phyloP scores from a whole-genome alignment of 345 rosid genomes.

The Arabidopsis thaliana region DNA sequence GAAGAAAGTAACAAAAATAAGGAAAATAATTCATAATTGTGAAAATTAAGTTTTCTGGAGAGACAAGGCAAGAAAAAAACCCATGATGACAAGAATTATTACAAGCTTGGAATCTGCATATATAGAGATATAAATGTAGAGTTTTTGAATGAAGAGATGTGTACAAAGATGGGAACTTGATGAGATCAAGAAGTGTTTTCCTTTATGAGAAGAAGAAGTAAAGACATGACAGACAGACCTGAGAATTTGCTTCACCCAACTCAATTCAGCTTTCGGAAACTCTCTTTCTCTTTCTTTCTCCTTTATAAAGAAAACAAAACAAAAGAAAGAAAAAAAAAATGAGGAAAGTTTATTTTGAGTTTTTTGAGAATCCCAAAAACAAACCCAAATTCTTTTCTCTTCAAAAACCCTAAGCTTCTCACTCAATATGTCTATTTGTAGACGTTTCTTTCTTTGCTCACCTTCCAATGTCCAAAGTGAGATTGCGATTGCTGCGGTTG shows the following conservation, averaged over 20 bases:
- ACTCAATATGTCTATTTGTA: slow-evolving; percentile 56
- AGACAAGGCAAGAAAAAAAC: slow-evolving; percentile 13
- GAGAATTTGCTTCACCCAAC: slow-evolving; percentile 52
- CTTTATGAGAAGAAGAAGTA: slow-evolving; percentile 45
- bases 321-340: slow-evolving; percentile 17
- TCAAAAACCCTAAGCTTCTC: slow-evolving; percentile 46
- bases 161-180: slow-evolving; percentile 48
- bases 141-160: slow-evolving; percentile 46
- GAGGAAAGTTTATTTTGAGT: slow-evolving; percentile 7
- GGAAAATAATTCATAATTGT: background rate
- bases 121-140: slow-evolving; percentile 40
- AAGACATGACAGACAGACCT: slow-evolving; percentile 61
- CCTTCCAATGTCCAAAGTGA: slow-evolving; percentile 25
- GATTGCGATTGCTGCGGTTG: slow-evolving; percentile 23
- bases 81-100: slow-evolving; percentile 27
- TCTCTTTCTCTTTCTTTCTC: slow-evolving; percentile 37
- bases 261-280: slow-evolving; percentile 84
- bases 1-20: background rate
- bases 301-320: slow-evolving; percentile 40
- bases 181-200: slow-evolving; percentile 47
- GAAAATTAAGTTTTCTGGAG: slow-evolving; percentile 21
- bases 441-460: slow-evolving; percentile 58
- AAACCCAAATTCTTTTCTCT: slow-evolving; percentile 44
- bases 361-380: slow-evolving; percentile 67
- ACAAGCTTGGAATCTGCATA: slow-evolving; percentile 30